Evolutionary conservation across 164 flowering plant species (phyloP), one percentile per base, ranked within the genome.

Genomic region (Piper longum): DNA sequence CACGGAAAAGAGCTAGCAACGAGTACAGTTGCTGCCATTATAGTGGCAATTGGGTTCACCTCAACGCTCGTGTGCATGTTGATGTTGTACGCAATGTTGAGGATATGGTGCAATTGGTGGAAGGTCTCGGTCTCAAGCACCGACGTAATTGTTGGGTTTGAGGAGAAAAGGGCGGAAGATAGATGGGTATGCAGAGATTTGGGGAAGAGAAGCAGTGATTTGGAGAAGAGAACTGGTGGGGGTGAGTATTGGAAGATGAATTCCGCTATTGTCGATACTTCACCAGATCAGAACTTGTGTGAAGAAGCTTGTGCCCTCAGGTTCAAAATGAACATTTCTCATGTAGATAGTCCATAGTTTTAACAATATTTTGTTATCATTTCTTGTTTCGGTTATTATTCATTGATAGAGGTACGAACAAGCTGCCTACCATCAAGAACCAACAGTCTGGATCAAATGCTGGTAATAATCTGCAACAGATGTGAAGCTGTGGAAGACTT

Each of bases 101-200:
- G 98, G 67, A 89, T 92, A 7, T 88, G 96, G 91, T 78, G 73
- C 61, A 79, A 83, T 9, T 88, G 89, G 96, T 83, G 87, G 62
- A 79, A 69, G 68, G 87, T 79, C 43, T 68, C 82, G 5, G 72
- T 89, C 55, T 82, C 87, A 2, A 83, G 77, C 72, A 71, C 80
- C 3, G 91, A 81, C 51, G 36, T 26, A 26, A 70, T 66, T 60
- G 78, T 78, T 45, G 80, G 74, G 13, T 43, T 13, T 55, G 85
- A 79, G n/a, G 62, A 69, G 12, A 73, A 66, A 56, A 74, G 69
- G 63, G 84, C 77, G 52, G 84, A 77, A 48, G 82, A 77, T 72
- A 78, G 71, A 60, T 76, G 83, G 83, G 77, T 58, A 2, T 66
- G 56, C 56, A 81, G 74, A 55, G 76, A 78, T 62, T 78, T 72